These are phyloP conservation scores for Coniella vitis DNA, from an alignment of 2,329 filamentous ascomycete species.

Conservation along the genomic window DNA sequence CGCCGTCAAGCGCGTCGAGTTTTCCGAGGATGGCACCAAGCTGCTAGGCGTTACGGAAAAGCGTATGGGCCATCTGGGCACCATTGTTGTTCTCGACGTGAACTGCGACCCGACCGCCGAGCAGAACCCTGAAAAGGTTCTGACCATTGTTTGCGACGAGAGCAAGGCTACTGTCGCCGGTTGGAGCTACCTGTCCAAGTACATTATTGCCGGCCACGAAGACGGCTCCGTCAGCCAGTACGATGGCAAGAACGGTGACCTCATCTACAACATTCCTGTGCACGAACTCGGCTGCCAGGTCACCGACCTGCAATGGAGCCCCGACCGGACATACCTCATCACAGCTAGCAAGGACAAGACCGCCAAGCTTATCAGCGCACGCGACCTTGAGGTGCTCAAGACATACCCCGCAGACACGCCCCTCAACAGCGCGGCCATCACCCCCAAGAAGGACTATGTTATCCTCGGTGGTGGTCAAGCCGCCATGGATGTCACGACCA, in stretches of 20 bases:
- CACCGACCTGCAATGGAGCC: slow-evolving; percentile 90
- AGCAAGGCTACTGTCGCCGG: slow-evolving; percentile 97
- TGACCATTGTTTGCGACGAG: slow-evolving; percentile 89
- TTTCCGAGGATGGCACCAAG: slow-evolving; percentile 86
- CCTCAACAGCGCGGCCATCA: slow-evolving; percentile 91
- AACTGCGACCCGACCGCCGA: slow-evolving; percentile 67
- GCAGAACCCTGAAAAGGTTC: slow-evolving; percentile 73
- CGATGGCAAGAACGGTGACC: slow-evolving; percentile 85
- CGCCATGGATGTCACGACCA: slow-evolving; percentile 97
- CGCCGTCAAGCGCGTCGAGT: slow-evolving; percentile 95
- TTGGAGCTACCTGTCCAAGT: slow-evolving; percentile 90
- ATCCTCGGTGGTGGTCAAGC: slow-evolving; percentile 97
- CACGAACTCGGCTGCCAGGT: slow-evolving; percentile 81
- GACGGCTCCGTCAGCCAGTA: slow-evolving; percentile 89
- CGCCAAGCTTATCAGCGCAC: slow-evolving; percentile 81
- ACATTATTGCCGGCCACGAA: slow-evolving; percentile 96
- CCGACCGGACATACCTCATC: slow-evolving; percentile 96
- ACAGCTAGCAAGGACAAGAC: slow-evolving; percentile 98
- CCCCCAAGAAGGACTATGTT: slow-evolving; percentile 93
- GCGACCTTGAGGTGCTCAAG: slow-evolving; percentile 87
- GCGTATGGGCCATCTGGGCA: slow-evolving; percentile 92
- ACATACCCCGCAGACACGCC: slow-evolving; percentile 89
- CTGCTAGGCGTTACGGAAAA: slow-evolving; percentile 95
- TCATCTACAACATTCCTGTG: slow-evolving; percentile 70
- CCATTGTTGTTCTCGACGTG: slow-evolving; percentile 90